These are phyloP conservation scores for Lathyrus aphaca DNA, from an alignment of 306 rosid genomes.

Conservation along the genomic window DNA sequence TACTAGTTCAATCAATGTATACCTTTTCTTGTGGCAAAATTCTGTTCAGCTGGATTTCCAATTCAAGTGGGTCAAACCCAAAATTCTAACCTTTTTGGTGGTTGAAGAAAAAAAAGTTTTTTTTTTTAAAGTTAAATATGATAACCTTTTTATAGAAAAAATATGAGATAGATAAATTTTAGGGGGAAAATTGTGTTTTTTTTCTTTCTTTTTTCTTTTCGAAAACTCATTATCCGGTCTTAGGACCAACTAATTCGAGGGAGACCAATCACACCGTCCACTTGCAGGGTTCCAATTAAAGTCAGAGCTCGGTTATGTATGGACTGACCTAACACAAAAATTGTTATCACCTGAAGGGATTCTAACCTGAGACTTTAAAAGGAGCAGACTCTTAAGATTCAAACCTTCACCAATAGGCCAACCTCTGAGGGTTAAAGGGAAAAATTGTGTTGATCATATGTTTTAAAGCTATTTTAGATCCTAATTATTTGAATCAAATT, in stretches of 20 bases:
- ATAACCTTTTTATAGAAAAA: not conserved
- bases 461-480: constrained; percentile 14
- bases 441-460: constrained; percentile 23
- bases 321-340: too few species aligned
- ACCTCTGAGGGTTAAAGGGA: too few species aligned
- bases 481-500: constrained; percentile 3
- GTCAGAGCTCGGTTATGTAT: too few species aligned
- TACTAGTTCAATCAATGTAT: not conserved
- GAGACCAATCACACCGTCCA: too few species aligned
- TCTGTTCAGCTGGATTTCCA: constrained; percentile 19
- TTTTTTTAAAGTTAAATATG: not conserved
- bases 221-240: too few species aligned
- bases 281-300: too few species aligned
- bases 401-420: too few species aligned
- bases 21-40: not conserved
- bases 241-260: too few species aligned
- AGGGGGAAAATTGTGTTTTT: not conserved
- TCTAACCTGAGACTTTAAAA: too few species aligned
- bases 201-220: too few species aligned
- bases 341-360: too few species aligned
- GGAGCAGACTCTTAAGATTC: too few species aligned
- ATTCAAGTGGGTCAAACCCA: constrained; percentile 20
- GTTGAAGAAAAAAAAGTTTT: not conserved
- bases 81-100: not conserved
- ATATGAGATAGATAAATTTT: constrained; percentile 1